These are phyloP conservation scores for Aspergillus fumigatiaffinis DNA, from an alignment of 2,329 filamentous ascomycete genomes.

Conservation along the genomic window DNA sequence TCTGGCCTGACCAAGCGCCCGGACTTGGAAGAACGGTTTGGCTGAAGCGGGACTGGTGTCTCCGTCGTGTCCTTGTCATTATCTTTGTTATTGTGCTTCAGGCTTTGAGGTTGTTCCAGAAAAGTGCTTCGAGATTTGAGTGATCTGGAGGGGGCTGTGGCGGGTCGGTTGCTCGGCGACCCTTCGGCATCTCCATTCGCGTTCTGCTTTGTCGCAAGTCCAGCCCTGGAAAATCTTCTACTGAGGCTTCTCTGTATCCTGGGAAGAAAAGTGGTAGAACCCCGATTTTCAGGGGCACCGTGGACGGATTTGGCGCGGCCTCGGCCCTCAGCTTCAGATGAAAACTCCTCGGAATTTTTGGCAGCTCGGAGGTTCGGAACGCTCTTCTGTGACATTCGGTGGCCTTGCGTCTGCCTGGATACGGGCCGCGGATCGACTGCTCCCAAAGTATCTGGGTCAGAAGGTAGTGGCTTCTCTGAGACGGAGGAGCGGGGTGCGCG, in stretches of 20 bases:
- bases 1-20: constrained; percentile 16
- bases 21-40: constrained; percentile 5
- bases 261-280: constrained; percentile 9
- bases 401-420: constrained; percentile 9
- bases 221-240: constrained; percentile 22
- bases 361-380: constrained; percentile 15
- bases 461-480: constrained; percentile 30
- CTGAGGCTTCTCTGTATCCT: constrained; percentile 17
- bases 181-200: constrained; percentile 13
- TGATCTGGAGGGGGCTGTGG: constrained; percentile 23
- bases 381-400: constrained; percentile 11
- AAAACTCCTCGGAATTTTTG: constrained; percentile 9
- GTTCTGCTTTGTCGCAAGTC: constrained; percentile 16
- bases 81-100: constrained; percentile 16
- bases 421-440: constrained; percentile 7
- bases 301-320: constrained; percentile 22
- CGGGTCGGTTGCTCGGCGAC: constrained; percentile 15
- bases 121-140: constrained; percentile 23
- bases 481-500: not conserved
- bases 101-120: constrained; percentile 23
- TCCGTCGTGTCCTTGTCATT: constrained; percentile 11
- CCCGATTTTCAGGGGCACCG: constrained; percentile 13
- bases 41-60: constrained; percentile 7
- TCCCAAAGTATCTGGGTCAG: constrained; percentile 18
- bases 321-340: constrained; percentile 10